Evolutionary conservation across 345 rosid species (phyloP).

Genomic region (Acer campestre): DNA sequence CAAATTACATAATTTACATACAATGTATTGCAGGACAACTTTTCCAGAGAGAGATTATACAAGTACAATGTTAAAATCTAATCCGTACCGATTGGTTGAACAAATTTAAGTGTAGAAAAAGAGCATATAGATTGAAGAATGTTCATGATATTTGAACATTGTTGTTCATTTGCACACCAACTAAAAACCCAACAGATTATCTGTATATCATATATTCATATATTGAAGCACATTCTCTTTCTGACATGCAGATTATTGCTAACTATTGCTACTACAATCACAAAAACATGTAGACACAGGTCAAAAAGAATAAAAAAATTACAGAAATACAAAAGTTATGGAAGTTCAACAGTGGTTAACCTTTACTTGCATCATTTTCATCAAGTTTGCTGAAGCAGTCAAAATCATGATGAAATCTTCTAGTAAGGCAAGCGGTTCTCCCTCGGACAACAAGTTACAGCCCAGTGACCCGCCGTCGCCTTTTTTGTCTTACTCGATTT

Average conservation of each 20-base stretch:
- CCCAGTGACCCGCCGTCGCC: no score
- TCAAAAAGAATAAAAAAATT: conserved; percentile 1
- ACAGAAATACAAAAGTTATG: neutral
- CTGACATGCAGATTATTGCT: neutral
- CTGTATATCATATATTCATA: no score
- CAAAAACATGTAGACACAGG: neutral
- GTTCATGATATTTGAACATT: neutral
- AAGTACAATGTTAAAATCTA: neutral
- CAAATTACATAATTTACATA: no score
- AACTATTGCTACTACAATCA: neutral
- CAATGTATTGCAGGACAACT: no score
- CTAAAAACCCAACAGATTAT: no score
- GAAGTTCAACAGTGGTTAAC: neutral
- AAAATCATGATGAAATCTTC: no score
- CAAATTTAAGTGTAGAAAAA: neutral
- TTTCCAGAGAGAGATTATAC: no score
- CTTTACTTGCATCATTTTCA: conserved; percentile 20
- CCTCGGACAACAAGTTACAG: no score
- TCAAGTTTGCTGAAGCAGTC: conserved; percentile 14
- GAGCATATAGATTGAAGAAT: neutral
- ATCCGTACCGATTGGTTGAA: neutral
- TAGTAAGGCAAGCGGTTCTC: no score
- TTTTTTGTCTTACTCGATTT: no score
- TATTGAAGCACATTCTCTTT: neutral
- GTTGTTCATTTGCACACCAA: no score